Evolutionary conservation across 192 early-diverging fungal genomes (phyloP), one percentile per base, ranked within the genome.

Genomic region (Linnemannia hyalina): DNA sequence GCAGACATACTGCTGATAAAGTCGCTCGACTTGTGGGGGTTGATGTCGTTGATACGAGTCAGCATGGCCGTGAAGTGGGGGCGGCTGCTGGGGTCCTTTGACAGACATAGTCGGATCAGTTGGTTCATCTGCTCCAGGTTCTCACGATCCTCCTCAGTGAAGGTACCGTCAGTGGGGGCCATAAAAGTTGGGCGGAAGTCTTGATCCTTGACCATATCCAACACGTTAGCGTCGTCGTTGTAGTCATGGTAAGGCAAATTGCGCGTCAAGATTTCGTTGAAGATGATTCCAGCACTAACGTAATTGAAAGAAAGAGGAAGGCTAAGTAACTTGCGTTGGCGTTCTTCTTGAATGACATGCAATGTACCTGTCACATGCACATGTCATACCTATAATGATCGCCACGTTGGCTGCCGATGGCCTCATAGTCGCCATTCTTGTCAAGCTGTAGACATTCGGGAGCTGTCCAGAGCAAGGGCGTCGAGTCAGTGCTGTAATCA

Each of bases 181-280:
- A 78, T 42, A 3, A 86, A 65, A 6, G 69, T 74, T 0, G 84
- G 84, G n/a, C 76, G 75, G 8, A 86, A 49, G 20, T 81, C 84
- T 7, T 81, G 70, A 4, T 78, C 71, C 75, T 81, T 68, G 35
- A 86, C 80, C 55, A 47, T 79, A 0, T 81, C 63, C 26, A 86
- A 78, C 15, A 75, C 35, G 16, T 26, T 77, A 15, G 40, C 71
- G 18, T 69, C 47, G 38, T 57, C 80, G 11, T 68, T 22, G n/a
- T 42, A 36, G 22, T 80, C 75, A 13, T 84, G 75, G 73, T 89
- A 90, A 2, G 89, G 89, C 54, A 79, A 41, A 26, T 75, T 82
- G 36, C 85, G 81, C 16, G 88, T 90, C 70, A 90, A 52, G 16
- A 90, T 88, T 76, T 90, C 89, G 49, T 90, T 90, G 20, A 90